phyloP scores from a whole-genome alignment of 495 filamentous ascomycete species.

The Penicillium herquei region DNA sequence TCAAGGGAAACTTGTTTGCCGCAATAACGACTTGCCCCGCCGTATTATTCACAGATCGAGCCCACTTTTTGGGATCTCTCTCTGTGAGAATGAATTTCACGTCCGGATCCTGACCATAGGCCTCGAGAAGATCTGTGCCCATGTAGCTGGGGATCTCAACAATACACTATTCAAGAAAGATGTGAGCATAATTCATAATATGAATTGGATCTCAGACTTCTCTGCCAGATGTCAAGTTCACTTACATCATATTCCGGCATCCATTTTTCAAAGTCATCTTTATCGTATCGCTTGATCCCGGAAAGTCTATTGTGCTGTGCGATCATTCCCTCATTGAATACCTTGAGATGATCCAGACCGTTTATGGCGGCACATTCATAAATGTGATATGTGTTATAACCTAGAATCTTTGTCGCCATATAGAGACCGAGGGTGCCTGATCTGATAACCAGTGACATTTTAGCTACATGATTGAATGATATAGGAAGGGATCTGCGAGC shows the following conservation, averaged over 20 bases:
- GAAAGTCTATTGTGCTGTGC: conserved; percentile 16
- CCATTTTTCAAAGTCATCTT: conserved; percentile 21
- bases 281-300: conserved; percentile 14
- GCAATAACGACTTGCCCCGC: background rate
- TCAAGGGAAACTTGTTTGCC: conserved; percentile 16
- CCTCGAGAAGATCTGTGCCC: conserved; percentile 11
- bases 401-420: conserved; percentile 21
- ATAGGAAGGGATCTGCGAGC: background rate
- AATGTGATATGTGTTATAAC: conserved; percentile 23
- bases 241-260: conserved; percentile 23
- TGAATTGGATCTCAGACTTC: too few relatives aligned
- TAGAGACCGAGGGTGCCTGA: conserved; percentile 24
- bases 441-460: conserved; percentile 1
- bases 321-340: conserved; percentile 17
- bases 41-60: conserved; percentile 21
- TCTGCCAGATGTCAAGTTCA: background rate
- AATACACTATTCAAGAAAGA: conserved; percentile 12
- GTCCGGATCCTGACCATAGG: conserved; percentile 20
- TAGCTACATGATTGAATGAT: background rate
- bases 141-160: conserved; percentile 22
- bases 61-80: conserved; percentile 23
- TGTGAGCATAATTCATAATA: background rate
- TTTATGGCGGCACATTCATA: conserved; percentile 11
- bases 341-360: conserved; percentile 15
- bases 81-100: conserved; percentile 33